Base-by-base conservation (phyloP, 176 grass and related monocot species). In the Oryza rufipogon region DNA sequence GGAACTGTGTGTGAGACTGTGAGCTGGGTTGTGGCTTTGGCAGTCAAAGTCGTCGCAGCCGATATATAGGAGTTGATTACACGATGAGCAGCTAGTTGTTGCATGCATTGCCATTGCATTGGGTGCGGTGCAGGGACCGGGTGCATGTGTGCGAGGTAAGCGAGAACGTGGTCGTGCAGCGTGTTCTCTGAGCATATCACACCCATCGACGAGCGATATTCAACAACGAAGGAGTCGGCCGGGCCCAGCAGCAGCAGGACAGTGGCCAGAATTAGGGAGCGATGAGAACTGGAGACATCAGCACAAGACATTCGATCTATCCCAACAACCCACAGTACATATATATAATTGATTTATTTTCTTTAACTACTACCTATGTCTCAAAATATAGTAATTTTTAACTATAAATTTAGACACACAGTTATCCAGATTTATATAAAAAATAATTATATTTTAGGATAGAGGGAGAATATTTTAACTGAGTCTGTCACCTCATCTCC, bases 151-250 rank as follows among this genome's bases (percentile, higher is more conserved):
- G 46, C 34, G 70, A 74, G 60, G 86, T 45, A 36, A 74, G 13
- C 34, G 32, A 49, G 46, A 86, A 86, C 77, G 77, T 80, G 77
- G 70, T 11, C 51, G 48, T 34, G 85, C 79, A 82, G 79, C 20
- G 64, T 61, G 23, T 70, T 81, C 78, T 60, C 52, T 66, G 42
- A 80, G 1, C 52, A 30, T 20, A 17, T 80, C 84, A 64, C 85
- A 58, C 71, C 11, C 71, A 45, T 60, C 63, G 5, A 68, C 33
- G 2, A 23, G 2, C 69, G 6, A 42, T 74, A 32, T 74, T 67
- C 46, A 58, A 36, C 23, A 58, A 36, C 23, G 58, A 44, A 58
- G 47, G 17, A 13, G 47, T 42, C 48, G 34, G 85, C 5, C 41
- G 36, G 39, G 7, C 6, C 70, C 70, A 22, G 56, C 23, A 0